These are phyloP conservation scores for Chlamydomonas sphaeroides DNA, from an alignment of 139 green algal genomes.

Conservation along the genomic window DNA sequence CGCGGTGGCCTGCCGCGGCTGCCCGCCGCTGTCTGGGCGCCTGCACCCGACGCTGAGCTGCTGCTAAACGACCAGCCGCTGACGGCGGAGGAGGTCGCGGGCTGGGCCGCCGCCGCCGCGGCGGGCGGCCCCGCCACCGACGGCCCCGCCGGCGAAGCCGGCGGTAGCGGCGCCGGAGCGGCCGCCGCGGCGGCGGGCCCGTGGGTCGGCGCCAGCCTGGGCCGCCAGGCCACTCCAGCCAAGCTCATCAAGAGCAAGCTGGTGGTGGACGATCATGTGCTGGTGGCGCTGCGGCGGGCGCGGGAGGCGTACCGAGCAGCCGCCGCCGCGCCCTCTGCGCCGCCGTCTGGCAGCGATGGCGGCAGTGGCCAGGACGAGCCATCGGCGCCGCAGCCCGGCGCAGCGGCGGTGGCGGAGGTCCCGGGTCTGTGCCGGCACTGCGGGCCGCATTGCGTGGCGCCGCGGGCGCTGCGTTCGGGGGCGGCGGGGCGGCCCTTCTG, in stretches of 20 bases:
- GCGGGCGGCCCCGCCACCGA: too few species aligned
- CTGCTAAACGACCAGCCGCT: slow-evolving; percentile 26
- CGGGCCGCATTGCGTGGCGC: not conserved
- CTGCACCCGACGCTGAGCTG: slow-evolving; percentile 26
- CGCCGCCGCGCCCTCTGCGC: not conserved
- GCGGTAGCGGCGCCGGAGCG: not conserved
- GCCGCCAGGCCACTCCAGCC: not conserved
- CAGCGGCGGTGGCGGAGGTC: too few species aligned
- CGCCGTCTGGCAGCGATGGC: too few species aligned
- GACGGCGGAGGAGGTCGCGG: slow-evolving; percentile 9
- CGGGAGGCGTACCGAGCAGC: not conserved
- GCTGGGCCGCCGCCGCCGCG: not conserved
- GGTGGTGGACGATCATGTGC: slow-evolving; percentile 27
- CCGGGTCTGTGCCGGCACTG: not conserved
- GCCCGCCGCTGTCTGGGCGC: not conserved
- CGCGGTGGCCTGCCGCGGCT: too few species aligned
- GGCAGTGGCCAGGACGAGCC: too few species aligned
- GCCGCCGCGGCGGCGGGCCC: not conserved
- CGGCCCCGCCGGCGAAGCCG: too few species aligned
- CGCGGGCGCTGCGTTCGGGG: not conserved
- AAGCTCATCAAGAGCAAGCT: slow-evolving; percentile 40
- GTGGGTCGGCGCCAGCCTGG: not conserved
- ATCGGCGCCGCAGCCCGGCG: not conserved
- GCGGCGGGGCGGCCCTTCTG: slow-evolving; percentile 30
- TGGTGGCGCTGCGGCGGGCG: slow-evolving; percentile 28